Conservation (phyloP, 1,139 yeast genomes). For the Meyerozyma elateridarum region DNA sequence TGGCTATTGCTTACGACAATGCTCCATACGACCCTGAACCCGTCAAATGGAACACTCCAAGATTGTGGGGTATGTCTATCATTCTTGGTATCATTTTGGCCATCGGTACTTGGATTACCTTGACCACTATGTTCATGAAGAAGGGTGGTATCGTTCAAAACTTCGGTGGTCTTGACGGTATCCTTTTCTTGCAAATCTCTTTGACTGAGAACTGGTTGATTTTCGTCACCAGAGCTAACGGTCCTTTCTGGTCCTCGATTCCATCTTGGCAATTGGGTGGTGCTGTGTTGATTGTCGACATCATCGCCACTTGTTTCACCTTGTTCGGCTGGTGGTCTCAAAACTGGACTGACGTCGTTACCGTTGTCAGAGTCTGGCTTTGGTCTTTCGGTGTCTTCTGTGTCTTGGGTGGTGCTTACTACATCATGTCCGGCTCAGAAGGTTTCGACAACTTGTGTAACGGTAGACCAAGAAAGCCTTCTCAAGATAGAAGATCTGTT, state of each 20-base stretch:
- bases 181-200: slow-evolving; percentile 85
- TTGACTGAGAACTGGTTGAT: slow-evolving; percentile 95
- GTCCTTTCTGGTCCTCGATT: slow-evolving; percentile 89
- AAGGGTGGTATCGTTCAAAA: slow-evolving; percentile 87
- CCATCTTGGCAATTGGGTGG: slow-evolving; percentile 96
- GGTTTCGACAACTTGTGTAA: slow-evolving; percentile 91
- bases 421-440: slow-evolving; percentile 82
- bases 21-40: slow-evolving; percentile 98
- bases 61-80: slow-evolving; percentile 95
- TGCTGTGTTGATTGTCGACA: slow-evolving; percentile 84
- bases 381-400: slow-evolving; percentile 97
- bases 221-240: slow-evolving; percentile 91
- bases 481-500: slow-evolving; percentile 68
- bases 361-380: slow-evolving; percentile 89
- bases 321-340: slow-evolving; percentile 98
- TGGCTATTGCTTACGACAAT: slow-evolving; percentile 93
- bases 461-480: slow-evolving; percentile 73
- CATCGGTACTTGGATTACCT: slow-evolving; percentile 86
- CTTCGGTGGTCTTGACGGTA: slow-evolving; percentile 91
- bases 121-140: slow-evolving; percentile 83
- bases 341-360: slow-evolving; percentile 94
- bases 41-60: slow-evolving; percentile 97
- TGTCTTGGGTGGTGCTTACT: slow-evolving; percentile 95
- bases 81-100: slow-evolving; percentile 79
- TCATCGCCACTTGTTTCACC: slow-evolving; percentile 85